Evolutionary conservation across 306 rosid genomes (phyloP), one percentile per base, ranked within the genome.

Genomic region (Arachis stenosperma): DNA sequence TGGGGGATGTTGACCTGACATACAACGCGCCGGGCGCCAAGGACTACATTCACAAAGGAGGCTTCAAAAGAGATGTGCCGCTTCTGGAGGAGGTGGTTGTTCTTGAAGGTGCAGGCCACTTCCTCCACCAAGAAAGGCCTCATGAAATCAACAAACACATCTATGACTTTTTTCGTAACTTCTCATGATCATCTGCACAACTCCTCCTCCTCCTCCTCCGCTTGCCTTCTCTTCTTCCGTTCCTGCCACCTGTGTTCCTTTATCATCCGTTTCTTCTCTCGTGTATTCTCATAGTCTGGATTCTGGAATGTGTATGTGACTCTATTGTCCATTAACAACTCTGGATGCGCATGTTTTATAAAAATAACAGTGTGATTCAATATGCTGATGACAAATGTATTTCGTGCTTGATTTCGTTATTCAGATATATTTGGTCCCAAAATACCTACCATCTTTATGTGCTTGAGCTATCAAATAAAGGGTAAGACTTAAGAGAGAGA

Each of bases 1-100:
- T 89, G 61, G 96, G 98, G 2, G 96, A 90, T 58, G 65, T 82
- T 37, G 98, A 93, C 85, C 82, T 93, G 29, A 64, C 87, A 12
- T 93, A 90, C 43, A 75, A 87, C 46, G 78, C 73, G 5, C 47
- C 74, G 0, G 94, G 96, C 0, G 46, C 69, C 1, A 86, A 91
- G 85, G 94, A 93, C 37, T 90, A 86, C 77, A 81, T 89, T 65
- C 87, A 84, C 67, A 89, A 86, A 61, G 97, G 98, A n/a, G 96
- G 92, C 57, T 61, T 89, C 48, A 89, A 89, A 78, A 90, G 65
- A 67, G 73, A 54, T 48, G 90, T 89, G 59, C 98, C 97, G 0
- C 72, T 85, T 62, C 86, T 93, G 36, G 79, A 93, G 67, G 96
- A 93, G 30, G 85, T 86, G 0, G 80, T 89, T 9, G 86, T 90